phyloP scores from a whole-genome alignment of 139 green algal species.

The Coelastrella sp. region DNA sequence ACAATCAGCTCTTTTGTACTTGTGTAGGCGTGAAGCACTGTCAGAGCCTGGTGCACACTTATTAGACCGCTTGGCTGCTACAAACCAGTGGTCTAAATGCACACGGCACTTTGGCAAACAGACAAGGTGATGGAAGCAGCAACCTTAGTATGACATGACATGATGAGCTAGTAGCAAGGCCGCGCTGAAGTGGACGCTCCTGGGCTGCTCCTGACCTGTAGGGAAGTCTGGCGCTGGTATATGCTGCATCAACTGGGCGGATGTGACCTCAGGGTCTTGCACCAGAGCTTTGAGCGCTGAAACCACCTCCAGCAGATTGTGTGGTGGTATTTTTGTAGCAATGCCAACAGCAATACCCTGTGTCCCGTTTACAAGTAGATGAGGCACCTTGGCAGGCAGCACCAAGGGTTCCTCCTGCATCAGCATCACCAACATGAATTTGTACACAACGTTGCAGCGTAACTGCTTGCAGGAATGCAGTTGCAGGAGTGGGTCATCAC shows the following conservation, averaged over 20 bases:
- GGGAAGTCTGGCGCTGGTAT: constrained; percentile 96
- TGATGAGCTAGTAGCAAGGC: not conserved
- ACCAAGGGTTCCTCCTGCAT: constrained; percentile 88
- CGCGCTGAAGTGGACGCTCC: not conserved
- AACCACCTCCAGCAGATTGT: constrained; percentile 97
- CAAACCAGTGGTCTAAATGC: too few relatives aligned
- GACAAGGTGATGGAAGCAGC: too few relatives aligned
- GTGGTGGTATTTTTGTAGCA: constrained; percentile 95
- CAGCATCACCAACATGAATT: not conserved
- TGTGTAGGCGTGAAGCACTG: too few relatives aligned
- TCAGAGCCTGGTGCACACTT: too few relatives aligned
- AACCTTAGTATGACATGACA: not conserved
- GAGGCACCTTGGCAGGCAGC: constrained; percentile 89
- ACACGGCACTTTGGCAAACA: too few relatives aligned
- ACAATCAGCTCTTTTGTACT: not conserved
- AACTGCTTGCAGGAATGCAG: too few relatives aligned
- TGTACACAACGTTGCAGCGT: not conserved
- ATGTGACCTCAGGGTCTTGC: constrained; percentile 81
- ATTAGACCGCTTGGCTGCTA: too few relatives aligned
- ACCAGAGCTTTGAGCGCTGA: constrained; percentile 83
- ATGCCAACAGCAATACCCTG: constrained; percentile 97
- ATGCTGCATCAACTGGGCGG: constrained; percentile 84
- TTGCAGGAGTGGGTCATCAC: too few relatives aligned
- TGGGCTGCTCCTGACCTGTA: constrained; percentile 71
- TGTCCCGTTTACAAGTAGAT: constrained; percentile 95